Conservation (phyloP, 148 eudicot species). For the Hydrangea macrophylla region DNA sequence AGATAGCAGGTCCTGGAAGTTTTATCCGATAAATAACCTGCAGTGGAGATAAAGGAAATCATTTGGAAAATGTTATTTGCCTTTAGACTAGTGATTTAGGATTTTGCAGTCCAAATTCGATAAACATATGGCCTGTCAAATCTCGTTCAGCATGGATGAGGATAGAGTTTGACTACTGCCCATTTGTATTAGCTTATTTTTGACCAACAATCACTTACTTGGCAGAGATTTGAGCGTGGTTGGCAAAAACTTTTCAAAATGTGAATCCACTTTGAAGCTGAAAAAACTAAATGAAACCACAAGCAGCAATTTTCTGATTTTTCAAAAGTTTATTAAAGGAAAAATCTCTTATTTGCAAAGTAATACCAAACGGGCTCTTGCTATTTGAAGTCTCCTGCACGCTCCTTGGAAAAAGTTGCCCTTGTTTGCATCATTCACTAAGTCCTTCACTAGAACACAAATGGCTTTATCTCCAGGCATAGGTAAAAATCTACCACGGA, state of each 20-base stretch:
- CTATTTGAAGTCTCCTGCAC: background rate
- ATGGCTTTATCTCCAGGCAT: background rate
- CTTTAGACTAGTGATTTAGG: background rate
- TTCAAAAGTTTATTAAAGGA: no score
- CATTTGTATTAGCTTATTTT: no score
- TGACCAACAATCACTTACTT: no score
- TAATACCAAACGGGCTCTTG: no score
- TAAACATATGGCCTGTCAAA: background rate
- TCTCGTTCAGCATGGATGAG: background rate
- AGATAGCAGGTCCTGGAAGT: slow-evolving; percentile 88
- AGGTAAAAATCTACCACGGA: no score
- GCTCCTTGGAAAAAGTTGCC: background rate
- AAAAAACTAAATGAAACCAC: no score
- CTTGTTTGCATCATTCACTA: background rate
- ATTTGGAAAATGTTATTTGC: background rate
- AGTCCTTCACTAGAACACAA: background rate
- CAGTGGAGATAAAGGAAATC: slow-evolving; percentile 10
- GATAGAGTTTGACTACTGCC: background rate
- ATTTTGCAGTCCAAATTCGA: background rate
- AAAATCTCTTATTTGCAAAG: no score
- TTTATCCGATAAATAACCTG: slow-evolving; percentile 80
- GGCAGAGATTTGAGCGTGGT: no score
- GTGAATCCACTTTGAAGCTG: no score
- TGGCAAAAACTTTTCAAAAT: no score
- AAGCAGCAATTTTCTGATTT: no score